These are phyloP conservation scores for Yamadazyma oceani DNA, from an alignment of 1,139 yeast species.

Conservation along the genomic window DNA sequence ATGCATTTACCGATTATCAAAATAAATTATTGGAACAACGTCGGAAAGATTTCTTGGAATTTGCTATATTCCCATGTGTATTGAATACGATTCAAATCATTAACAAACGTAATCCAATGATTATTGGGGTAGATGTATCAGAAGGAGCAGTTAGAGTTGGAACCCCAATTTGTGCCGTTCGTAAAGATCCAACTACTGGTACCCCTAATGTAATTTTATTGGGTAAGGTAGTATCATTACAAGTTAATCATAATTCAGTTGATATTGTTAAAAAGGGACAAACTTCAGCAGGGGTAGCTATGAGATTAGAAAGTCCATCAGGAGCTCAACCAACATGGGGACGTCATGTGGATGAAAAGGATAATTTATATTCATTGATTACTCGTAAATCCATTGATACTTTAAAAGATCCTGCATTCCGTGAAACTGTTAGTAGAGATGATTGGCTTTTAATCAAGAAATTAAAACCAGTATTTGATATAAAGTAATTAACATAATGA, in stretches of 20 bases:
- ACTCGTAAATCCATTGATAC: slow-evolving; percentile 90
- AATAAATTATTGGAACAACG: slow-evolving; percentile 82
- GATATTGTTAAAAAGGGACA: slow-evolving; percentile 88
- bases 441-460: slow-evolving; percentile 93
- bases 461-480: slow-evolving; percentile 83
- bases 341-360: slow-evolving; percentile 95
- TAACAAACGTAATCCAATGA: slow-evolving; percentile 99
- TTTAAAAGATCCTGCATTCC: slow-evolving; percentile 97
- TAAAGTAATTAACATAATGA: slow-evolving; percentile 43
- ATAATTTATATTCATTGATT: slow-evolving; percentile 82
- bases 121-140: slow-evolving; percentile 94
- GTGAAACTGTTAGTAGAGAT: slow-evolving; percentile 89
- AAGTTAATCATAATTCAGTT: slow-evolving; percentile 87
- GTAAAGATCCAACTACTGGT: slow-evolving; percentile 81
- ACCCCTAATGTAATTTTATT: slow-evolving; percentile 69
- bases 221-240: slow-evolving; percentile 86
- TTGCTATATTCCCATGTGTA: slow-evolving; percentile 94
- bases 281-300: slow-evolving; percentile 97
- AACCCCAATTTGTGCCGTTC: slow-evolving; percentile 94
- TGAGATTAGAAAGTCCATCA: slow-evolving; percentile 92
- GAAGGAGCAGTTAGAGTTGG: slow-evolving; percentile 91
- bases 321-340: slow-evolving; percentile 98
- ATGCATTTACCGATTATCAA: slow-evolving; percentile 92
- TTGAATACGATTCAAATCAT: slow-evolving; percentile 92
- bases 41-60: slow-evolving; percentile 84